Percentiles rank a stretch among this genome's conserved stretches.
These are phyloP conservation scores for Aspergillus piperis DNA, from an alignment of 2,329 filamentous ascomycete species.

Conservation along the genomic window DNA sequence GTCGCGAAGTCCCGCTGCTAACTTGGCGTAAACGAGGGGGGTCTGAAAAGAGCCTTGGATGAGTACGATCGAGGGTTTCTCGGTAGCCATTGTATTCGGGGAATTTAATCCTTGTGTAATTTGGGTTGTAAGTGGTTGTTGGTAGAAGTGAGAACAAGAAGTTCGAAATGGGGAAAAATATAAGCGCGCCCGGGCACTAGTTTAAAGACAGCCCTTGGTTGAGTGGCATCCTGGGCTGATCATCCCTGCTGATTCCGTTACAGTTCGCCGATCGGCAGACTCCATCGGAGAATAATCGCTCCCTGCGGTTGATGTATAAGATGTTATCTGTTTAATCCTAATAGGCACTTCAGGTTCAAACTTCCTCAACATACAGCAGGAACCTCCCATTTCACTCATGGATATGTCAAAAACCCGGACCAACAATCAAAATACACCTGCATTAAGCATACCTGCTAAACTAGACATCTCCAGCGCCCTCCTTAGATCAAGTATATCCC, in stretches of 20 bases:
- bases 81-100: neutral
- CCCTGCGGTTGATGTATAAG: too few relatives aligned
- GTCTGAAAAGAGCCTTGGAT: constrained; percentile 1
- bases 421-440: too few relatives aligned
- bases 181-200: neutral
- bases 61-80: neutral
- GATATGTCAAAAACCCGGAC: too few relatives aligned
- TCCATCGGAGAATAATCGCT: too few relatives aligned
- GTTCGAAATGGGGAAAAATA: neutral
- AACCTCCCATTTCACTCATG: too few relatives aligned
- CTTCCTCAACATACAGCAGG: too few relatives aligned
- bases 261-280: neutral
- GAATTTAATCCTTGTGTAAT: too few relatives aligned
- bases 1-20: neutral
- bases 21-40: neutral
- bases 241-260: neutral
- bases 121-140: neutral
- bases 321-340: too few relatives aligned
- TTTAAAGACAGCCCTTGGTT: neutral
- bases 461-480: too few relatives aligned
- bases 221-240: neutral
- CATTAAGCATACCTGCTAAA: too few relatives aligned
- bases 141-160: neutral
- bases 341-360: too few relatives aligned
- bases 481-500: too few relatives aligned